Percentiles rank a stretch among this genome's conserved stretches.
These are phyloP conservation scores for Pichia membranifaciens DNA, from an alignment of 805 yeast species.

Conservation along the genomic window DNA sequence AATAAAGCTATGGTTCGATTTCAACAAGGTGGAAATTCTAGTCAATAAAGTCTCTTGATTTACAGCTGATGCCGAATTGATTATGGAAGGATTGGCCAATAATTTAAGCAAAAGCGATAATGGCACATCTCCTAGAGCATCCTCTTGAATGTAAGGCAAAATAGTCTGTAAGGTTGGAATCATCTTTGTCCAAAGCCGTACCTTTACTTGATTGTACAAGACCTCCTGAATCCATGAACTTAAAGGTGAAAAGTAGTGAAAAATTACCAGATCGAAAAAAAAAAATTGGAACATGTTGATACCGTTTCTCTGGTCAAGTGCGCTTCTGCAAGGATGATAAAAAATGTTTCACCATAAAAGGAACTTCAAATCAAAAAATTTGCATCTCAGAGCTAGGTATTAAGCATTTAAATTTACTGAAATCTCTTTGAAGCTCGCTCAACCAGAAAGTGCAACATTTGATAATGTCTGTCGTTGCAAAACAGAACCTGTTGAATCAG, in stretches of 20 bases:
- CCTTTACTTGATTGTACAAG: no score
- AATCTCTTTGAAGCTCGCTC: no score
- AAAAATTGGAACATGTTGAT: no score
- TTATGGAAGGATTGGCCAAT: slow-evolving; percentile 25
- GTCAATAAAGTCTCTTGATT: slow-evolving; percentile 48
- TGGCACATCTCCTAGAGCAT: slow-evolving; percentile 19
- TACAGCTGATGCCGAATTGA: slow-evolving; percentile 40
- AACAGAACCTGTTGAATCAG: slow-evolving; percentile 35
- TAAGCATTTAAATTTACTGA: no score
- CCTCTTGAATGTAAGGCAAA: slow-evolving; percentile 26
- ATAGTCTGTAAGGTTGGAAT: slow-evolving; percentile 18
- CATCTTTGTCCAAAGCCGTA: not conserved
- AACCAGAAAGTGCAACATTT: not conserved
- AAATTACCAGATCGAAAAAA: no score
- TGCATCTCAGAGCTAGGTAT: no score
- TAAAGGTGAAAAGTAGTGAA: no score
- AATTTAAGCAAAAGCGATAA: slow-evolving; percentile 21
- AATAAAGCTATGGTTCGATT: slow-evolving; percentile 38
- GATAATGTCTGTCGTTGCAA: slow-evolving; percentile 4
- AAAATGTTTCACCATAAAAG: no score
- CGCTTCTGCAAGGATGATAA: no score
- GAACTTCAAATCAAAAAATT: no score
- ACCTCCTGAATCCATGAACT: no score
- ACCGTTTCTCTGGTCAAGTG: no score
- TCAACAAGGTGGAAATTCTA: slow-evolving; percentile 37